A percentile compares a stretch with the other conserved stretches of the same genome.
Conservation (phyloP, 495 filamentous ascomycete species). For the Penicillium angulare region DNA sequence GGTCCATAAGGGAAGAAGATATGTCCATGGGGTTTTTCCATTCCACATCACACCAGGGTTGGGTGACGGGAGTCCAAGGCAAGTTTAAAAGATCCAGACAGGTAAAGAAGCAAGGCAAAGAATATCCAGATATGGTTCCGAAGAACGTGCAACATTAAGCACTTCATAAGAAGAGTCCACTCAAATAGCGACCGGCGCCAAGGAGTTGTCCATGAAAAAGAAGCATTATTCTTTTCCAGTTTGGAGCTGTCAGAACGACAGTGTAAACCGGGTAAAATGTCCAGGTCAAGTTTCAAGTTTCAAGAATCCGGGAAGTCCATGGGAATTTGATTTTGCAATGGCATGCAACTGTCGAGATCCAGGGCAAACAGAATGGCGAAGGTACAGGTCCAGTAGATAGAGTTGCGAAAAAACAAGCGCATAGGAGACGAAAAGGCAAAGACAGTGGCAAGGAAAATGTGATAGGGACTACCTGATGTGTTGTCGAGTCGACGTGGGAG, state of each 20-base stretch:
- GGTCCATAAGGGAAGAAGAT: too few species aligned
- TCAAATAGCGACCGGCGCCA: slow-evolving; percentile 28
- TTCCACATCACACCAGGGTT: slow-evolving; percentile 32
- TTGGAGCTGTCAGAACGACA: slow-evolving; percentile 22
- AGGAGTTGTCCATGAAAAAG: slow-evolving; percentile 18
- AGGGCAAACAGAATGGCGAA: slow-evolving; percentile 6
- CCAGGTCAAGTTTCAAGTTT: slow-evolving; percentile 11
- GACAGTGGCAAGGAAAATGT: slow-evolving; percentile 29
- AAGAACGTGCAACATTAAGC: slow-evolving; percentile 49
- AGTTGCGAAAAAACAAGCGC: slow-evolving; percentile 18
- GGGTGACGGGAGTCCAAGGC: slow-evolving; percentile 19
- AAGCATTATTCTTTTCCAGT: slow-evolving; percentile 29
- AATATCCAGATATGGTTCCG: slow-evolving; percentile 13
- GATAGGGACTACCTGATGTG: slow-evolving; percentile 48
- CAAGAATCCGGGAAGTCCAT: slow-evolving; percentile 18
- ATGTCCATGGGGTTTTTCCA: too few species aligned
- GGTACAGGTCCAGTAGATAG: slow-evolving; percentile 27
- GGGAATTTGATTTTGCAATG: background rate
- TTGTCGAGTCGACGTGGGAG: slow-evolving; percentile 23
- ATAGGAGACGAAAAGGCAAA: slow-evolving; percentile 12
- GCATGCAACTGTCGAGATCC: background rate
- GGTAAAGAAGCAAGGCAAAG: slow-evolving; percentile 7
- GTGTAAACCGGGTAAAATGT: slow-evolving; percentile 9
- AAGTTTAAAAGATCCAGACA: slow-evolving; percentile 22
- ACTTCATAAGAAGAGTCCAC: slow-evolving; percentile 43